Conservation (phyloP, 768 basidiomycete genomes). For the Boletus edulis region DNA sequence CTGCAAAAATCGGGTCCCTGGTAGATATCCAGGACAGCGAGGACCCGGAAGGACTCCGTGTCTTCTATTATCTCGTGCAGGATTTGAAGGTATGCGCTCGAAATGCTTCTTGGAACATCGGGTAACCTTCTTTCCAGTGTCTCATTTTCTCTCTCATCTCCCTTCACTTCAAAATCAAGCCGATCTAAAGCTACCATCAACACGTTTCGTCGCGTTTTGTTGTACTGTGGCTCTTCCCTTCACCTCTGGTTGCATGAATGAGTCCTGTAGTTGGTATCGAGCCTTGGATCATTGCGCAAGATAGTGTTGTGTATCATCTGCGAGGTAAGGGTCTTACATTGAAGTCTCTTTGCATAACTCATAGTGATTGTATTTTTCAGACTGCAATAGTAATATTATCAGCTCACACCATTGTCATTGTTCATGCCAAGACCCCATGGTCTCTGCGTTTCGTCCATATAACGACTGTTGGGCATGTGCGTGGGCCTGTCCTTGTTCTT, state of each 20-base stretch:
- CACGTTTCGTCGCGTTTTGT: background rate
- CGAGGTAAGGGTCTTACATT: slow-evolving; percentile 15
- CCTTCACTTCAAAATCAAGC: slow-evolving; percentile 99
- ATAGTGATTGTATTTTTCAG: slow-evolving; percentile 10
- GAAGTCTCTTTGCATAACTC: background rate
- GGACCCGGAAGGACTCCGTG: slow-evolving; percentile 95
- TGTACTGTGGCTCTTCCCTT: background rate
- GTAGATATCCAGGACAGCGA: slow-evolving; percentile 97
- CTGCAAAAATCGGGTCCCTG: slow-evolving; percentile 95
- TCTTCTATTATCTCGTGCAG: slow-evolving; percentile 98
- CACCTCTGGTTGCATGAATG: slow-evolving; percentile 4
- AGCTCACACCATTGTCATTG: background rate
- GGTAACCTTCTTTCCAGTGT: slow-evolving; percentile 53
- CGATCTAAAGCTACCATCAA: slow-evolving; percentile 54
- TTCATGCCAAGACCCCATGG: no score
- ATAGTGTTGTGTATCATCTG: slow-evolving; percentile 21
- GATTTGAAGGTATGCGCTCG: slow-evolving; percentile 76
- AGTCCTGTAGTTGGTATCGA: slow-evolving; percentile 7
- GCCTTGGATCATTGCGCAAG: slow-evolving; percentile 20
- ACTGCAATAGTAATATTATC: slow-evolving; percentile 9
- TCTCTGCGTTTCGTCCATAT: no score
- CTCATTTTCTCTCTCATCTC: slow-evolving; percentile 98
- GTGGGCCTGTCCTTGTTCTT: no score
- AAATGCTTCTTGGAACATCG: background rate
- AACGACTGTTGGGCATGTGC: no score